Percentiles rank a stretch among this genome's conserved stretches.
These are phyloP conservation scores for Barnettozyma pratensis DNA, from an alignment of 805 yeast species.

Conservation along the genomic window DNA sequence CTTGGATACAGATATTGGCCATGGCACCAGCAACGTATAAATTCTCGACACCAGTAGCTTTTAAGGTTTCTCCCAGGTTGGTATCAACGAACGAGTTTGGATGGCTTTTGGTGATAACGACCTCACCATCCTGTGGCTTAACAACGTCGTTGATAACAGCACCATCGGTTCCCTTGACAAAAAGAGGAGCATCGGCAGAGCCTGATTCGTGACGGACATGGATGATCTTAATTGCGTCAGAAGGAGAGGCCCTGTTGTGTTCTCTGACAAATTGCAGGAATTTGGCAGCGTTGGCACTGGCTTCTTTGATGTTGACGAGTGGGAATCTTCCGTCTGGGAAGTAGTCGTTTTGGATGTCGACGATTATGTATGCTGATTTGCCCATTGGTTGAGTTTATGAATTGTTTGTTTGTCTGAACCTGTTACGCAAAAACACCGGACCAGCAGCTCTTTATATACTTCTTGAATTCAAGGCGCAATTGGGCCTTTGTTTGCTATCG, in stretches of 20 bases:
- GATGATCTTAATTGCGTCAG: conserved; percentile 6
- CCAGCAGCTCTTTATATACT: no score
- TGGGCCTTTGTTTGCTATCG: no score
- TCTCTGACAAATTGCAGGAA: conserved; percentile 12
- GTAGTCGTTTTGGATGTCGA: conserved; percentile 21
- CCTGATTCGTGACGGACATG: conserved; percentile 13
- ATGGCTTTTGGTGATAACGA: conserved; percentile 8
- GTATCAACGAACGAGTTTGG: conserved; percentile 17
- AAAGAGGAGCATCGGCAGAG: conserved; percentile 8
- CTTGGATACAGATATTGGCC: conserved; percentile 19
- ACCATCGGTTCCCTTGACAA: conserved; percentile 9
- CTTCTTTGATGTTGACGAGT: conserved; percentile 10
- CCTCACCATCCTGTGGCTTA: conserved; percentile 8
- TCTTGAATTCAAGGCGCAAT: no score
- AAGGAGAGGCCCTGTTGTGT: background rate
- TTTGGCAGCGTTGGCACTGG: conserved; percentile 10
- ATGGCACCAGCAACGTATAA: conserved; percentile 17
- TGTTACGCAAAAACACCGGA: no score
- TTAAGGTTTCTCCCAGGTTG: conserved; percentile 8
- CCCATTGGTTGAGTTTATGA: background rate
- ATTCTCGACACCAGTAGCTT: conserved; percentile 5
- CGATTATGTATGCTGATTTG: conserved; percentile 11
- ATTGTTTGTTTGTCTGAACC: background rate
- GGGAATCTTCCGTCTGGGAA: conserved; percentile 13
- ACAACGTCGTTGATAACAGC: conserved; percentile 11